These are phyloP conservation scores for Gardenia jasminoides DNA, from an alignment of 257 asterid genomes.

Conservation along the genomic window DNA sequence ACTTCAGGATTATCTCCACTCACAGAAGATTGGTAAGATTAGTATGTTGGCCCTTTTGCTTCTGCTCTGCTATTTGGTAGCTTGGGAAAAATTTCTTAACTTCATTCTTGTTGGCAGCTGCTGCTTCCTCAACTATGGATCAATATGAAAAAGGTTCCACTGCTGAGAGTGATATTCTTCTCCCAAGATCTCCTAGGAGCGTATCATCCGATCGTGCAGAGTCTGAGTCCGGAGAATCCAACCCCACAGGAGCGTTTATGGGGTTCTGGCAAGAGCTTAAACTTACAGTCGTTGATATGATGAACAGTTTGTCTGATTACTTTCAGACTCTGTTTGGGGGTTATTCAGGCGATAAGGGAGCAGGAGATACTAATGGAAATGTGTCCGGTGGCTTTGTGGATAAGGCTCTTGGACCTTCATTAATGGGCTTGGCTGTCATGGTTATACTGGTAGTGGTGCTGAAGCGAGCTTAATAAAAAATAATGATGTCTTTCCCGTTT, in stretches of 20 bases:
- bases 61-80: not conserved
- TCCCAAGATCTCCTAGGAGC: conserved; percentile 19
- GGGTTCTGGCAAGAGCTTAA: conserved; percentile 35
- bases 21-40: conserved; percentile 43
- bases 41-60: not conserved
- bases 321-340: conserved; percentile 59
- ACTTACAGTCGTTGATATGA: conserved; percentile 50
- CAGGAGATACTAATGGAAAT: conserved; percentile 32
- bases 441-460: conserved; percentile 42
- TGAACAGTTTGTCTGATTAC: conserved; percentile 58
- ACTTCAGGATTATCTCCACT: conserved; percentile 56
- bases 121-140: not conserved
- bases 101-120: not conserved
- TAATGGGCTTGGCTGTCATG: conserved; percentile 67
- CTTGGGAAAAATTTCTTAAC: not conserved
- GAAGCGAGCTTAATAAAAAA: conserved; percentile 23
- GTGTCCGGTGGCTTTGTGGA: conserved; percentile 30
- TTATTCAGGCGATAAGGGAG: conserved; percentile 13
- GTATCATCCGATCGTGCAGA: conserved; percentile 12
- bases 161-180: conserved; percentile 20
- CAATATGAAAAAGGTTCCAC: conserved; percentile 6
- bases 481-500: not conserved
- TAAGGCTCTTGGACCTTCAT: conserved; percentile 41
- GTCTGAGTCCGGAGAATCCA: conserved; percentile 1
- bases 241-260: not conserved